phyloP scores from a whole-genome alignment of 148 eudicot genomes.

The Cornus suecica region DNA sequence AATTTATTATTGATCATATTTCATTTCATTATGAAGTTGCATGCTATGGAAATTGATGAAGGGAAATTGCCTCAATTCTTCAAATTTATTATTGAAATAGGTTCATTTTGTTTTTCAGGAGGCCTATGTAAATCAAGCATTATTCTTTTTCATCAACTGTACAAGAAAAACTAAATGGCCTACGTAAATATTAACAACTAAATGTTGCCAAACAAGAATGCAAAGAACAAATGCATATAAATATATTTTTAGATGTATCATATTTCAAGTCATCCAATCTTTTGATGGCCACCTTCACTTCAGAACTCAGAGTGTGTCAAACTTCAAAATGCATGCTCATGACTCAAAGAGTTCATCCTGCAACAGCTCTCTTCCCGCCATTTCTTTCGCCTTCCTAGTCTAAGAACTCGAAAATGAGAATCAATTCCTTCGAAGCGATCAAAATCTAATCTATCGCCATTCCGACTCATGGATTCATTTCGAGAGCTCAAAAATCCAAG shows the following conservation, averaged over 20 bases:
- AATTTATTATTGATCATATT: too few relatives aligned
- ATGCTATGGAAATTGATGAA: too few relatives aligned
- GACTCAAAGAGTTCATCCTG: not conserved
- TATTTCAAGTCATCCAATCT: not conserved
- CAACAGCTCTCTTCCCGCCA: not conserved
- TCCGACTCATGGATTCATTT: not conserved
- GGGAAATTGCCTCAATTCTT: too few relatives aligned
- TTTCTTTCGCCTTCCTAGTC: not conserved
- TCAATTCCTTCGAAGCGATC: not conserved
- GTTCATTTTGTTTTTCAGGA: too few relatives aligned
- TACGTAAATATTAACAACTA: not conserved
- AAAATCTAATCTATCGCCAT: not conserved
- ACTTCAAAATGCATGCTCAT: not conserved
- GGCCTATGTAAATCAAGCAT: not conserved
- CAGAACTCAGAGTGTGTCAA: too few relatives aligned
- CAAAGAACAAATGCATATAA: not conserved
- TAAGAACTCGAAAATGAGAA: not conserved
- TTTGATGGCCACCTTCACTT: not conserved
- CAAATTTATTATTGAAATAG: too few relatives aligned
- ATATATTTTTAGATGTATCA: not conserved
- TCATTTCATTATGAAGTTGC: too few relatives aligned
- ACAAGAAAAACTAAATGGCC: too few relatives aligned
- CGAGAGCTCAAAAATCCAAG: not conserved
- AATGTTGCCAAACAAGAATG: not conserved
- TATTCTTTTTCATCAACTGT: not conserved